A percentile compares a stretch with the other conserved stretches of the same genome.
These are phyloP conservation scores for Patellifolia procumbens DNA, from an alignment of 179 eudicot genomes.

Conservation along the genomic window DNA sequence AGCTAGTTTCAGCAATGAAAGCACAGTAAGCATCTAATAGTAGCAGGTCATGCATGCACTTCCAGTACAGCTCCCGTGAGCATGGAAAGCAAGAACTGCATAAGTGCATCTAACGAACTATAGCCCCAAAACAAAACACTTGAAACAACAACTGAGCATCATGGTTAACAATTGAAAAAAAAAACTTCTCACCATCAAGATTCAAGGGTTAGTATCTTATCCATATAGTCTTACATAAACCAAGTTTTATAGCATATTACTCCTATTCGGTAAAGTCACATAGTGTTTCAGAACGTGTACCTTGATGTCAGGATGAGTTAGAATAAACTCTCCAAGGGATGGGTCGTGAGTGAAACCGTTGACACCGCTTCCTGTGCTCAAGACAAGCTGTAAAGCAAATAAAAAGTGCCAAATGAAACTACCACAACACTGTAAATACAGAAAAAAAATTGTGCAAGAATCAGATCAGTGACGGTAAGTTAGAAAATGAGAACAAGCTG, in stretches of 20 bases:
- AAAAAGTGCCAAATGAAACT: no score
- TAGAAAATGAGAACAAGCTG: neutral
- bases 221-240: no score
- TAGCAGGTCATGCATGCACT: no score
- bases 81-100: neutral
- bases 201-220: neutral
- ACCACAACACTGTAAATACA: neutral
- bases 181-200: neutral
- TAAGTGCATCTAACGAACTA: neutral
- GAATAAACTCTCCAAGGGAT: slow-evolving; percentile 92
- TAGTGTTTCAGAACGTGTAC: slow-evolving; percentile 32
- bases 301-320: slow-evolving; percentile 93
- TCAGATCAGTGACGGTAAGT: neutral
- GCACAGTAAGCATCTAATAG: neutral
- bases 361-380: slow-evolving; percentile 86
- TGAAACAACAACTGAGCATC: neutral
- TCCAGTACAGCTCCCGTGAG: neutral
- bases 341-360: slow-evolving; percentile 98
- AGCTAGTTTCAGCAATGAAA: neutral
- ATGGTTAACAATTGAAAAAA: neutral
- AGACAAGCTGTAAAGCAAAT: slow-evolving; percentile 62
- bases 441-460: neutral
- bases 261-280: neutral
- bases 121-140: neutral
- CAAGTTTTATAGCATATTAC: neutral